Conservation (phyloP, 441 rosid species). For the Adansonia madagascariensis region DNA sequence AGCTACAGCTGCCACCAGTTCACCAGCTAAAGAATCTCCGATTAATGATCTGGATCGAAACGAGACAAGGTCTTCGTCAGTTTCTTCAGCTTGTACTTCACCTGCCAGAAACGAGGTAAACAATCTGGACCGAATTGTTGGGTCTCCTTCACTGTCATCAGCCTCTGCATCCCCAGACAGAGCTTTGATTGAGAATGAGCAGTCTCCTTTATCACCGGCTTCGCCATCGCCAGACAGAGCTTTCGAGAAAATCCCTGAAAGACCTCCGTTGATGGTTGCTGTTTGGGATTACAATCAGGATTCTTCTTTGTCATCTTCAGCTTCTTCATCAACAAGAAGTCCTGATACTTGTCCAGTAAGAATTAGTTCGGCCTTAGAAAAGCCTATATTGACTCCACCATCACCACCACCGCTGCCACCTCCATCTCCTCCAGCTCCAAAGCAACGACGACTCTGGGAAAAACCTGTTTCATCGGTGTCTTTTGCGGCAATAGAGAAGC, state of each 20-base stretch:
- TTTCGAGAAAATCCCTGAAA: conserved; percentile 41
- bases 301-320: conserved; percentile 41
- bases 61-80: conserved; percentile 30
- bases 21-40: conserved; percentile 36
- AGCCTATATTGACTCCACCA: conserved; percentile 33
- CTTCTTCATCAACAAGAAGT: conserved; percentile 46
- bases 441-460: conserved; percentile 45
- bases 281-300: conserved; percentile 36
- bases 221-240: conserved; percentile 46
- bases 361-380: conserved; percentile 36
- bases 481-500: too few relatives aligned
- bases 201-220: conserved; percentile 41
- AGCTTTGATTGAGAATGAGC: not conserved
- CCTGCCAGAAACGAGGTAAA: conserved; percentile 41
- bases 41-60: not conserved
- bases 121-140: conserved; percentile 12
- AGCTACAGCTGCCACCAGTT: conserved; percentile 37
- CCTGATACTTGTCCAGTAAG: conserved; percentile 47
- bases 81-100: conserved; percentile 49
- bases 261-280: conserved; percentile 42
- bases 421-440: conserved; percentile 44
- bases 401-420: conserved; percentile 51
- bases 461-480: conserved; percentile 30
- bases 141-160: conserved; percentile 41
- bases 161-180: conserved; percentile 29